A percentile compares a stretch with the other conserved stretches of the same genome.
These are phyloP conservation scores for Lumnitzera littorea DNA, from an alignment of 345 rosid species.

Conservation along the genomic window DNA sequence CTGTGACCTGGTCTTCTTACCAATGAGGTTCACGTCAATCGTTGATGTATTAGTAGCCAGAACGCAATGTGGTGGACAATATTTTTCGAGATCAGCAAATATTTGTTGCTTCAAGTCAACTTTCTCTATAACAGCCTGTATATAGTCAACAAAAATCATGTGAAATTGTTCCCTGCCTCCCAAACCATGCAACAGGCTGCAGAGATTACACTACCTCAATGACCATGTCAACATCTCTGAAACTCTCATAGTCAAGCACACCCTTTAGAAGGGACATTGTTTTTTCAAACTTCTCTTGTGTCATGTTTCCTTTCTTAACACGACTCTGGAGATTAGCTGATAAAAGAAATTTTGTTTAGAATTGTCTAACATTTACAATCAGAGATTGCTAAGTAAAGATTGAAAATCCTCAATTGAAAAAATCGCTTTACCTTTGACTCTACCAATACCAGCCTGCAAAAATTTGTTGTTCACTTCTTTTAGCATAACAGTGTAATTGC, in stretches of 20 bases:
- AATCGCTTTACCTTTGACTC: constrained; percentile 61
- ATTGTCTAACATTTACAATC: not conserved
- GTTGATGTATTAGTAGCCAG: constrained; percentile 96
- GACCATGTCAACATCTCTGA: constrained; percentile 89
- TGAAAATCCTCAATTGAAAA: not conserved
- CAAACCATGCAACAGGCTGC: not conserved
- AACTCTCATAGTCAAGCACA: constrained; percentile 71
- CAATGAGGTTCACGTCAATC: constrained; percentile 81
- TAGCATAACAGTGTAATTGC: constrained; percentile 73
- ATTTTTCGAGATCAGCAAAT: constrained; percentile 84
- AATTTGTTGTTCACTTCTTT: constrained; percentile 89
- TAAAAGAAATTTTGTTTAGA: not conserved
- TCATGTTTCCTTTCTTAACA: constrained; percentile 79
- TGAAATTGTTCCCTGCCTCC: not conserved
- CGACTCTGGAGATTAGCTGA: constrained; percentile 89
- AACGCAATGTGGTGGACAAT: constrained; percentile 83
- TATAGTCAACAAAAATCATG: constrained; percentile 11
- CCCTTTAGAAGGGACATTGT: constrained; percentile 74
- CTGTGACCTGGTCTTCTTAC: constrained; percentile 68
- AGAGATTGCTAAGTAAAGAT: not conserved
- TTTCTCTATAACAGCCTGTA: constrained; percentile 91
- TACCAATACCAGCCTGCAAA: constrained; percentile 75
- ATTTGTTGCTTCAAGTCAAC: constrained; percentile 91
- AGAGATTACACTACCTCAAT: constrained; percentile 54
- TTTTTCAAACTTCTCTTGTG: constrained; percentile 72